These are phyloP conservation scores for Scenedesmus sp. DNA, from an alignment of 163 green algal species.

Conservation along the genomic window DNA sequence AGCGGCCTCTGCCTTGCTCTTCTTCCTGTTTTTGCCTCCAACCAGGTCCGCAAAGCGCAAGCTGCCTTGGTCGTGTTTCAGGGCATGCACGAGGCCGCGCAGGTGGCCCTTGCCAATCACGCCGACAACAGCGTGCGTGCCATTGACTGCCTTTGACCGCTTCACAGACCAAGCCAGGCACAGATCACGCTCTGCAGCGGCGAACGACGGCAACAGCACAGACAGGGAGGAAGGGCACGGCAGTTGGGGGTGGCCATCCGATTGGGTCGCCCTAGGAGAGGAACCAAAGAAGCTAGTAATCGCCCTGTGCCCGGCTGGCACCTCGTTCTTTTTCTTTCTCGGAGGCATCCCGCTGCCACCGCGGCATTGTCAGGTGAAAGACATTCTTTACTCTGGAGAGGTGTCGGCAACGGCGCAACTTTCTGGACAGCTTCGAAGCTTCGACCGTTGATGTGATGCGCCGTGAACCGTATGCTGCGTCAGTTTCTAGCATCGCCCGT, in stretches of 20 bases:
- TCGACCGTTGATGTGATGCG: not conserved
- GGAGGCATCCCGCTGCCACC: not conserved
- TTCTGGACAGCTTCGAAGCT: not conserved
- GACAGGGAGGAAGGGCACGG: not conserved
- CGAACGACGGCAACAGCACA: not conserved
- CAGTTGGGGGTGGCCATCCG: not conserved
- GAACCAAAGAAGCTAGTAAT: constrained; percentile 1
- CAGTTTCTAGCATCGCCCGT: not conserved
- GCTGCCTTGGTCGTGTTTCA: constrained; percentile 57
- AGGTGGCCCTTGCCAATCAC: constrained; percentile 89
- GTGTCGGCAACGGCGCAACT: too few relatives aligned
- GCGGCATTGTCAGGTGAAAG: not conserved
- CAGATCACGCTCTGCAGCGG: constrained; percentile 75
- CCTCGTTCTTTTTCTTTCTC: not conserved
- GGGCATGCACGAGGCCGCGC: constrained; percentile 78
- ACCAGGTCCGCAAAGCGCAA: constrained; percentile 53
- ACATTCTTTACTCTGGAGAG: not conserved
- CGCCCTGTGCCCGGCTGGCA: not conserved
- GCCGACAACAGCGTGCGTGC: constrained; percentile 78
- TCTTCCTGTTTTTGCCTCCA: constrained; percentile 46
- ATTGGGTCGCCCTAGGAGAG: not conserved
- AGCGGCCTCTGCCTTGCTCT: not conserved
- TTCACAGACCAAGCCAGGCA: constrained; percentile 91
- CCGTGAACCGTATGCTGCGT: not conserved
- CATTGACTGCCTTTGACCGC: constrained; percentile 90